Conservation (phyloP, 441 rosid genomes). For the Gossypium schwendimanii region DNA sequence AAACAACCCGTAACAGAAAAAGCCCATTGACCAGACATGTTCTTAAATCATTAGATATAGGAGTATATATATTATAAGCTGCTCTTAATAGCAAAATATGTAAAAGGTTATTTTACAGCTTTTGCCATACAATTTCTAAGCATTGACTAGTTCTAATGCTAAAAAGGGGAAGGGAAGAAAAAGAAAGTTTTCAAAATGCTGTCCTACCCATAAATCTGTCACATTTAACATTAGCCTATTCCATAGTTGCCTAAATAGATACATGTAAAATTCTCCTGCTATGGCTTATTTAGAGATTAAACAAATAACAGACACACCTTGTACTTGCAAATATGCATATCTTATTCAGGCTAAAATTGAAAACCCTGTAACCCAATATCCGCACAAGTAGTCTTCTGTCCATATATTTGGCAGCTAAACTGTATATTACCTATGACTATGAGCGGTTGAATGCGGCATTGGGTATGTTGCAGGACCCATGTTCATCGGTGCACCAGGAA, state of each 20-base stretch:
- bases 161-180: background rate
- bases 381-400: constrained; percentile 31
- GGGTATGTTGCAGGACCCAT: constrained; percentile 62
- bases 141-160: constrained; percentile 19
- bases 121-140: constrained; percentile 12
- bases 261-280: constrained; percentile 23
- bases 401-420: constrained; percentile 36
- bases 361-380: constrained; percentile 13
- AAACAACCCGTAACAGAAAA: background rate
- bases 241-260: constrained; percentile 30
- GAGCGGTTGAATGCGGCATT: constrained; percentile 66
- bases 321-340: constrained; percentile 29
- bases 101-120: constrained; percentile 22
- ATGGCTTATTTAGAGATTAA: constrained; percentile 30
- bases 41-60: background rate
- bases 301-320: constrained; percentile 22
- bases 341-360: constrained; percentile 27
- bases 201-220: constrained; percentile 28
- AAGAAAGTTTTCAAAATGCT: constrained; percentile 14
- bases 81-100: constrained; percentile 16
- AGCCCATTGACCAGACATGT: background rate
- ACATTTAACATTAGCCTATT: constrained; percentile 20
- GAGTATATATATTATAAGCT: background rate
- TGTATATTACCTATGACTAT: constrained; percentile 67
- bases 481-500: constrained; percentile 78